phyloP scores from a whole-genome alignment of 768 basidiomycete genomes.

The Boletus rubroflammeus region DNA sequence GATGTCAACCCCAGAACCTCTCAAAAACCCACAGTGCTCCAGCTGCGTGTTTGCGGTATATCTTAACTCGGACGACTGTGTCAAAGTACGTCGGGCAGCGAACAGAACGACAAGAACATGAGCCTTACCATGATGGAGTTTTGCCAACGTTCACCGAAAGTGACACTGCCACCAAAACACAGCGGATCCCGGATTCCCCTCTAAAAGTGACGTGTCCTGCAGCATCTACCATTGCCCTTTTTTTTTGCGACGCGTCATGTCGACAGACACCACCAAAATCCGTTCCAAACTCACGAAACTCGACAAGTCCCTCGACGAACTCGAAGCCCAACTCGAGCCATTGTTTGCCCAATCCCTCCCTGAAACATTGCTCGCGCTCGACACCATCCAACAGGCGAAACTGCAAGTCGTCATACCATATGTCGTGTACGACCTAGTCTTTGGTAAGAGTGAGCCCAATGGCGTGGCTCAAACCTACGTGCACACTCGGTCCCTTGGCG shows the following conservation, averaged over 20 bases:
- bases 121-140: constrained; percentile 20
- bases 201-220: neutral
- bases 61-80: constrained; percentile 83
- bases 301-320: constrained; percentile 57
- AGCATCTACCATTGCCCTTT: neutral
- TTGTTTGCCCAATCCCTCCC: constrained; percentile 65
- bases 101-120: neutral
- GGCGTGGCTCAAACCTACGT: neutral
- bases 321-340: constrained; percentile 65
- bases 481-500: neutral
- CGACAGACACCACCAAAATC: constrained; percentile 35
- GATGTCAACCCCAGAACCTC: neutral
- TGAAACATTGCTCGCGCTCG: constrained; percentile 59
- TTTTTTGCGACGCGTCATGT: constrained; percentile 26
- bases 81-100: neutral
- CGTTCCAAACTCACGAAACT: constrained; percentile 45
- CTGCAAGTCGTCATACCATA: constrained; percentile 78
- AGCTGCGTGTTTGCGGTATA: constrained; percentile 97
- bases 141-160: neutral
- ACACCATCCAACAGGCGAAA: constrained; percentile 78
- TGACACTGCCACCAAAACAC: constrained; percentile 10
- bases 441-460: constrained; percentile 53
- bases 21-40: constrained; percentile 72
- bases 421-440: constrained; percentile 79
- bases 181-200: too few relatives aligned